Base-by-base conservation (phyloP, 176 grass and related monocot genomes). In the Chloris gayana region DNA sequence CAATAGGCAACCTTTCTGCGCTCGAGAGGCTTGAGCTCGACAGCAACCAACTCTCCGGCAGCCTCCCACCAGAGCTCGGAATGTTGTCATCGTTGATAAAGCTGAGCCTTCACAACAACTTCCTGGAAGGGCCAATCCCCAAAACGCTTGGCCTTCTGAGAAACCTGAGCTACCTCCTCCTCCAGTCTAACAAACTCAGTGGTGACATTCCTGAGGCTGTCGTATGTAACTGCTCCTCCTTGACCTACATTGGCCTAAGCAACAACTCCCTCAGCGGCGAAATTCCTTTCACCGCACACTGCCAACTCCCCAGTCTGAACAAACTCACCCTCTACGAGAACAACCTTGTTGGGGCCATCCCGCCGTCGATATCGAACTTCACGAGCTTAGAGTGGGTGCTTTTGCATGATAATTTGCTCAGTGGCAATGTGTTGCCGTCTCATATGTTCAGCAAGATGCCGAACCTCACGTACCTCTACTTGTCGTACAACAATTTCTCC, bases 361-460 rank as follows among this genome's bases (percentile, higher is more conserved):
- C 89, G 0, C 5, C 41, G 1, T 67, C 85, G 0, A 21, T 88
- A 21, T 81, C 75, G 0, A 92, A 92, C 72, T 90, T 76, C 29
- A 80, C 93, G 1, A 76, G 64, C 6, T 85, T 95, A 12, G 10
- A 65, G 1, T 92, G 82, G 85, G 69, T 92, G 5, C 59, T 81
- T 30, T 19, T 92, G 15, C 65, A 85, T 11, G 21, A 22, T 8
- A 95, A 95, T 74, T 29, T 4, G 42, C 84, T 95, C 15, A 31
- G 22, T 27, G 85, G 93, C n/a, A n/a, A n/a, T 30, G 89, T 47
- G 21, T 57, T 92, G 67, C 93, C 87, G 11, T 78, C 87, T 21
- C 33, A 82, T 21, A 75, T 92, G 74, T 95, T 95, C 46, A 19
- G 76, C 74, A 90, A 63, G 70, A 91, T 92, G 84, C 87, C 82